Base-by-base conservation (phyloP, 768 basidiomycete genomes). In the Gloeostereum incarnatum region DNA sequence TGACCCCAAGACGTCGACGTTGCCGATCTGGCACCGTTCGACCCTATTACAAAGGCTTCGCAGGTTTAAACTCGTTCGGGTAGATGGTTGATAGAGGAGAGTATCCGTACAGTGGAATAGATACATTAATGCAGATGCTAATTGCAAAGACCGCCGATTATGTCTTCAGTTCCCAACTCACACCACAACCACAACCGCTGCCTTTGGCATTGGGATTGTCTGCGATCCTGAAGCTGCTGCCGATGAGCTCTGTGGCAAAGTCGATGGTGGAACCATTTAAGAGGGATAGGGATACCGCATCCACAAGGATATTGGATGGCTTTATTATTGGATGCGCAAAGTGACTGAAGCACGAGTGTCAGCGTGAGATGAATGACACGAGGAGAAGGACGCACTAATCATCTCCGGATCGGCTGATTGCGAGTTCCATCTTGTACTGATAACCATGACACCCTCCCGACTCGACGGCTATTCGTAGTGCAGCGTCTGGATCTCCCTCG, bases 371-470 rank as follows among this genome's bases (percentile, higher is more conserved):
- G 21, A 18, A 40, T 21, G 8, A 40, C 2, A 18, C 20, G 24
- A n/a, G 31, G 38, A 30, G 17, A n/a, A 34, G 16, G 9, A 65
- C 88, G 54, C 54, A 93, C 92, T 92, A 96, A 59, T 96, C 92
- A 45, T 92, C 90, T 4, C 68, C 66, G 20, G 69, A 63, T 11
- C 68, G 66, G 31, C 61, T 58, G 25, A 66, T 68, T 2, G 85
- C 81, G 3, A 97, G 69, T 39, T 83, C 78, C 72, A 98, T 75
- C 48, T 87, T 93, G 59, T 97, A 96, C 51, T 96, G 91, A 57
- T 97, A 97, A 25, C 94, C 94, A 55, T 98, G 93, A 52, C 94
- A 98, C 14, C 94, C 94, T 8, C 94, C 94, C 8, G 84, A 88
- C 50, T 96, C 91, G 18, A 97, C 90, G 1, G 78, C 66, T 46